A percentile compares a stretch with the other conserved stretches of the same genome.
Evolutionary conservation across 176 grass and related monocot species (phyloP).

Genomic region (Olyra latifolia): DNA sequence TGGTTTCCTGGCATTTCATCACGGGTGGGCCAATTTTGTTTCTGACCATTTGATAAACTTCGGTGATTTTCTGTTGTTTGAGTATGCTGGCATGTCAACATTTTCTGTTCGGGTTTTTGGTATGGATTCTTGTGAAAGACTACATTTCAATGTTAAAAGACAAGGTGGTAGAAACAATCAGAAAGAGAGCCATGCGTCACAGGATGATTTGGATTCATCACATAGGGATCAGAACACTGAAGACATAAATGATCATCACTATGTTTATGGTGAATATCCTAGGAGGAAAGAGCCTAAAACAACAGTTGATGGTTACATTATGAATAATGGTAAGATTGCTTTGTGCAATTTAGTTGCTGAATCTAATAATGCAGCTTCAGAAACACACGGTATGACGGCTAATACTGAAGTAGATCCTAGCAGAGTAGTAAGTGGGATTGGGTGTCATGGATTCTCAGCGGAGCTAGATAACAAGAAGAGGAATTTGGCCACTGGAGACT

Average conservation of each 20-base stretch:
- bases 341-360: neutral
- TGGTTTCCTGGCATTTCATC: slow-evolving; percentile 46
- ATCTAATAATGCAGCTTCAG: slow-evolving; percentile 28
- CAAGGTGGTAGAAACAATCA: slow-evolving; percentile 6
- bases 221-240: neutral
- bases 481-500: slow-evolving; percentile 1
- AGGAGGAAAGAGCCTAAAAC: neutral
- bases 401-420: slow-evolving; percentile 11
- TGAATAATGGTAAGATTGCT: neutral
- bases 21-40: slow-evolving; percentile 66
- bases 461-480: neutral
- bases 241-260: neutral
- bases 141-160: slow-evolving; percentile 18
- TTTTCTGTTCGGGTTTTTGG: slow-evolving; percentile 63
- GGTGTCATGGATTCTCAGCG: neutral
- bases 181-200: neutral
- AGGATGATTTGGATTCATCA: neutral
- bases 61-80: slow-evolving; percentile 54
- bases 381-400: neutral
- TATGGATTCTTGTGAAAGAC: slow-evolving; percentile 41
- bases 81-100: slow-evolving; percentile 20
- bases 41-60: slow-evolving; percentile 45
- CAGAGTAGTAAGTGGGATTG: slow-evolving; percentile 5
- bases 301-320: neutral
- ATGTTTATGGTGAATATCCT: slow-evolving; percentile 6